Base-by-base conservation (phyloP, 441 rosid genomes). In the Populus hybrid region DNA sequence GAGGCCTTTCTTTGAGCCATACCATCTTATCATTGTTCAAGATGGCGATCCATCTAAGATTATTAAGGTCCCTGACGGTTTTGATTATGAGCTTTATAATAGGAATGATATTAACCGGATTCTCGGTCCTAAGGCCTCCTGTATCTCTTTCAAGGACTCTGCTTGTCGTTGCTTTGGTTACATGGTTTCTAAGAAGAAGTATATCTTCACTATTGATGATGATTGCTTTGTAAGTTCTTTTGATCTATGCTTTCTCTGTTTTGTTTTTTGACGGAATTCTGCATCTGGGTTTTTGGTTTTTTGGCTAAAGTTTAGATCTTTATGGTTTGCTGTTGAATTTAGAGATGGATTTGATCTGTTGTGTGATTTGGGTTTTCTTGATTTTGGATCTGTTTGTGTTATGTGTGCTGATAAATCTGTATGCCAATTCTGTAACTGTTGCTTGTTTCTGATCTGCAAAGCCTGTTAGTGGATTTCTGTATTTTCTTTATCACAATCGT, bases 121-220 rank as follows among this genome's bases (percentile, higher is more conserved):
- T 81, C 85, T 95, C 24, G 99, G 99, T 36, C 97, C 99, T 1
- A 95, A 90, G 86, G 98, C 99, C 16, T 90, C 94, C 38, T 94
- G 99, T 80, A 94, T 94, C 79, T 94, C 99, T 28, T 94, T 93
- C 76, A 94, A 94, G 90, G 99, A 95, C 84, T 95, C 99, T 38
- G 99, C 99, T 77, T 93, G 97, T 77, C 87, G 99, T 10, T 94
- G 99, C 89, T 94, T 94, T 82, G 99, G 99, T 7, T 94, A 90
- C 85, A 90, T 94, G 97, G 88, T 94, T 68, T 94, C 98, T 83
- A 93, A 91, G 88, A 94, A 94, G 93, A 94, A 95, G 88, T 93
- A 92, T 76, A 90, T 95, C 84, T 95, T 84, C 90, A 95, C 99
- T 80, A 93, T 93, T 72, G 98, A 95, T 82, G 98, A 95, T 76